Conservation (phyloP, 2,329 filamentous ascomycete genomes). For the Ophiostoma sp. region DNA sequence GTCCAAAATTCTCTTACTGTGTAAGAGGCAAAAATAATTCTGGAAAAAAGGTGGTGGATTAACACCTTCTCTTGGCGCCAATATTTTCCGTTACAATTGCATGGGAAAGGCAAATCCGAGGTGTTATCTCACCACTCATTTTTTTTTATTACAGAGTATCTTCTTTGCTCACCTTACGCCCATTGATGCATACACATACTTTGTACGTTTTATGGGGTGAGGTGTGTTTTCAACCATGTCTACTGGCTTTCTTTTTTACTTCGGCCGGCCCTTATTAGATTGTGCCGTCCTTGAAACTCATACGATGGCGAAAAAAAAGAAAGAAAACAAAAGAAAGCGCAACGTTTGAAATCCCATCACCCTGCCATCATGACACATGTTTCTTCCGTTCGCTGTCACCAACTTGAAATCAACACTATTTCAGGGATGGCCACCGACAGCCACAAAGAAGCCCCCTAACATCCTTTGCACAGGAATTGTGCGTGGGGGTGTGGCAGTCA, state of each 20-base stretch:
- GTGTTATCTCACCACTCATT: not conserved
- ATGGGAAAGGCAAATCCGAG: not conserved
- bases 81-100: not conserved
- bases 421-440: not conserved
- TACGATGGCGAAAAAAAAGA: not conserved
- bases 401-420: not conserved
- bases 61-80: not conserved
- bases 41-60: not conserved
- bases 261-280: not conserved
- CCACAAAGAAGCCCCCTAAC: not conserved
- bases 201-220: no score
- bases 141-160: no score
- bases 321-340: not conserved
- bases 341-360: not conserved
- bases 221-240: not conserved
- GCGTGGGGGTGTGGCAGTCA: conserved; percentile 5
- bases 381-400: not conserved
- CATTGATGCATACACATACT: not conserved
- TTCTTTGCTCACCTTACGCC: not conserved
- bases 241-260: not conserved
- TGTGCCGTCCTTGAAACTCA: not conserved
- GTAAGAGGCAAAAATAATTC: not conserved
- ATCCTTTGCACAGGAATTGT: not conserved
- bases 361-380: not conserved
- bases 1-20: not conserved